Percentiles rank a stretch among this genome's conserved stretches.
These are phyloP conservation scores for Dichotomopilus funicola DNA, from an alignment of 2,329 filamentous ascomycete species.

Conservation along the genomic window DNA sequence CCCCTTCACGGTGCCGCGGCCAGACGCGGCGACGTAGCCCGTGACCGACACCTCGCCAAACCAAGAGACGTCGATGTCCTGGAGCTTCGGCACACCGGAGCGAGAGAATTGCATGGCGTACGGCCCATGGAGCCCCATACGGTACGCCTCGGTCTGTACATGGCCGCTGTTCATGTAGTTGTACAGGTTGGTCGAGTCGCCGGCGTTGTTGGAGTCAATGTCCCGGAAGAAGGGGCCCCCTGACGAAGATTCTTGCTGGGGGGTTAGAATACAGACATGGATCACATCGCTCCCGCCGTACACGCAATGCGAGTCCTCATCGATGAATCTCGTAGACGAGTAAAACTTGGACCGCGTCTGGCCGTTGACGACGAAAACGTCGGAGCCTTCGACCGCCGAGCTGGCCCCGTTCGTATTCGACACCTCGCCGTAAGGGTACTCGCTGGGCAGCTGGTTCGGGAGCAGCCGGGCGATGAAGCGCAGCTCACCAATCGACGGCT, in stretches of 20 bases:
- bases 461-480: slow-evolving; percentile 59
- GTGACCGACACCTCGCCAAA: slow-evolving; percentile 51
- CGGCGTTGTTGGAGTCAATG: slow-evolving; percentile 60
- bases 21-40: slow-evolving; percentile 50
- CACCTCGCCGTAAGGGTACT: slow-evolving; percentile 47
- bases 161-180: slow-evolving; percentile 66
- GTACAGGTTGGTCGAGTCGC: slow-evolving; percentile 51
- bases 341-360: slow-evolving; percentile 66
- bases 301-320: slow-evolving; percentile 58
- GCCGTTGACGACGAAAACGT: slow-evolving; percentile 53
- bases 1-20: slow-evolving; percentile 53
- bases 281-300: slow-evolving; percentile 40
- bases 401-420: slow-evolving; percentile 49
- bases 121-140: slow-evolving; percentile 59
- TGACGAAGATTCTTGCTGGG: slow-evolving; percentile 52
- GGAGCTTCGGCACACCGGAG: slow-evolving; percentile 44
- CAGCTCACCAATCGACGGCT: slow-evolving; percentile 52
- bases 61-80: slow-evolving; percentile 41
- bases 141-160: slow-evolving; percentile 53
- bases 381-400: slow-evolving; percentile 50
- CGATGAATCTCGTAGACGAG: slow-evolving; percentile 62
- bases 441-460: slow-evolving; percentile 41
- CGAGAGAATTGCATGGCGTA: slow-evolving; percentile 57
- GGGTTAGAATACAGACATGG: slow-evolving; percentile 56
- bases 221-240: slow-evolving; percentile 62